Evolutionary conservation across 2,329 filamentous ascomycete species (phyloP).

Genomic region (Verruconis gallopava): DNA sequence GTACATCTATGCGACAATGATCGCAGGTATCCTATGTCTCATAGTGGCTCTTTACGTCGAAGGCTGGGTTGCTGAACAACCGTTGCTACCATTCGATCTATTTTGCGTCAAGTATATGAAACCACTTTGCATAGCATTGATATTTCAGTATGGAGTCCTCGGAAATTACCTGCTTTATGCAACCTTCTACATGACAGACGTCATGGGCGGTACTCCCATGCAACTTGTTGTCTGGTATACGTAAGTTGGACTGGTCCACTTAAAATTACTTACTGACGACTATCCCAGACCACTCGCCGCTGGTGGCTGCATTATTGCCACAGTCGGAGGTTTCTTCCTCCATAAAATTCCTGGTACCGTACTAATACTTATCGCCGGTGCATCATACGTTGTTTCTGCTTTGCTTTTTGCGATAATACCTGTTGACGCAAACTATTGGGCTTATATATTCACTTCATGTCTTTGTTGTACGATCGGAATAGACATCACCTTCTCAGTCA

Average conservation of each 20-base stretch:
- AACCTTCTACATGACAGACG: conserved; percentile 51
- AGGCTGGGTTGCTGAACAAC: conserved; percentile 53
- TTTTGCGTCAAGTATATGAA: conserved; percentile 60
- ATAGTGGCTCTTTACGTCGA: conserved; percentile 54
- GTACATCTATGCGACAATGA: conserved; percentile 54
- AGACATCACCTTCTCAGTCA: conserved; percentile 63
- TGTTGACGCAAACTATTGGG: conserved; percentile 50
- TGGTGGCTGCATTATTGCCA: conserved; percentile 53
- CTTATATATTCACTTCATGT: conserved; percentile 57
- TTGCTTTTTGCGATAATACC: conserved; percentile 55
- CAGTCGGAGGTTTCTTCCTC: conserved; percentile 51
- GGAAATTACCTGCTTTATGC: conserved; percentile 58
- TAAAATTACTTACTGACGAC: not conserved
- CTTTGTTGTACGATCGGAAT: conserved; percentile 57
- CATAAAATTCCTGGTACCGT: conserved; percentile 51
- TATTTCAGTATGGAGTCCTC: conserved; percentile 55
- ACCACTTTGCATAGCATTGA: conserved; percentile 45
- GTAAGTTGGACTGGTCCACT: not conserved
- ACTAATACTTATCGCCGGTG: conserved; percentile 47
- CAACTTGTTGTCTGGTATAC: conserved; percentile 55
- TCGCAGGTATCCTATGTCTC: conserved; percentile 49
- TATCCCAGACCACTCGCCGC: conserved; percentile 34
- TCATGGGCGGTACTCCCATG: conserved; percentile 46
- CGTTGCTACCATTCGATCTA: conserved; percentile 55
- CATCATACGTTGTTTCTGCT: conserved; percentile 44